phyloP scores from a whole-genome alignment of 2,329 filamentous ascomycete genomes.

The Ilyonectria robusta region DNA sequence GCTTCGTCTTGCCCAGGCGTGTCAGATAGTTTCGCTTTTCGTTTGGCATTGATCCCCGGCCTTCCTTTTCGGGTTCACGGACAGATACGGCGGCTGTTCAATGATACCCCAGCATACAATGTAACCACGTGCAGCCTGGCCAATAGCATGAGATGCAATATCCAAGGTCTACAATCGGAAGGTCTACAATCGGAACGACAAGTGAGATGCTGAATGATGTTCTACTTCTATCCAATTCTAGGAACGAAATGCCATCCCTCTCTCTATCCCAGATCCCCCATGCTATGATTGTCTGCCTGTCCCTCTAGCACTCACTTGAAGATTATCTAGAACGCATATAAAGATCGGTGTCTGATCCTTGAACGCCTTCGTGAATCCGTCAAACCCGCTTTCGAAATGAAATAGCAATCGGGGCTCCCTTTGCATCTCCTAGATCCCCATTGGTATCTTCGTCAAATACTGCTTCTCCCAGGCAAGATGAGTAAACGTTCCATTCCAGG shows the following conservation, averaged over 20 bases:
- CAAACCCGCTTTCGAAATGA: slow-evolving; percentile 25
- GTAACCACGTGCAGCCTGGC: slow-evolving; percentile 14
- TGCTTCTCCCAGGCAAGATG: not conserved
- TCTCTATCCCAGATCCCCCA: slow-evolving; percentile 8
- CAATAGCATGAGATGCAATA: slow-evolving; percentile 17
- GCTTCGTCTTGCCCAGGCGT: slow-evolving; percentile 1
- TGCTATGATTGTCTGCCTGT: slow-evolving; percentile 4
- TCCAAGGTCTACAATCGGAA: not conserved
- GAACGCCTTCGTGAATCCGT: slow-evolving; percentile 27
- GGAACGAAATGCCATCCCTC: not conserved
- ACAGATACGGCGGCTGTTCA: slow-evolving; percentile 2
- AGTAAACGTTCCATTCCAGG: not conserved
- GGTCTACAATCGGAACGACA: not conserved
- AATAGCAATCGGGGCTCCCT: slow-evolving; percentile 16
- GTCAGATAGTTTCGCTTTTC: slow-evolving; percentile 9
- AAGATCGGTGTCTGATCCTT: slow-evolving; percentile 6
- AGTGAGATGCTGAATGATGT: not conserved
- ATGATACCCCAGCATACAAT: slow-evolving; percentile 9
- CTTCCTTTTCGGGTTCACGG: slow-evolving; percentile 28
- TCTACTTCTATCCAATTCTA: slow-evolving; percentile 12
- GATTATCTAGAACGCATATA: slow-evolving; percentile 17
- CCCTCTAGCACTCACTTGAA: not conserved
- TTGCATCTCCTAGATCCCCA: not conserved
- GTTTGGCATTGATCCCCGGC: slow-evolving; percentile 17
- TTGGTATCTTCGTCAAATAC: slow-evolving; percentile 12